These are phyloP conservation scores for Septoria linicola DNA, from an alignment of 2,329 filamentous ascomycete genomes.

Conservation along the genomic window DNA sequence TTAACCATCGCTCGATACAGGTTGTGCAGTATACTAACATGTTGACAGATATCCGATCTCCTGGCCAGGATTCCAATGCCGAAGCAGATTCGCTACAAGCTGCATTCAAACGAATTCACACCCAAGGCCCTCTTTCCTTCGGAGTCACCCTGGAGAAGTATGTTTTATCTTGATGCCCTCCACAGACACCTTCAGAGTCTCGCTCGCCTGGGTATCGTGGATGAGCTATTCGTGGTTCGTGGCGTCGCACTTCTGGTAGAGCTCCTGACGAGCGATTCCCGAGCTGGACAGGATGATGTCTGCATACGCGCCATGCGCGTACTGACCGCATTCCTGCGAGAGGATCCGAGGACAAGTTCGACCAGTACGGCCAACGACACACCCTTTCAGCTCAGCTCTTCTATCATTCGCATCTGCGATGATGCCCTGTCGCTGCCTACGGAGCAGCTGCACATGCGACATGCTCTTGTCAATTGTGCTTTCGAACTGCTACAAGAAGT, in stretches of 20 bases:
- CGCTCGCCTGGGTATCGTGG: conserved; percentile 31
- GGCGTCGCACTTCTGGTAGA: conserved; percentile 30
- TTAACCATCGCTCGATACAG: background rate
- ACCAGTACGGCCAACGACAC: conserved; percentile 26
- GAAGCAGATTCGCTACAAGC: conserved; percentile 45
- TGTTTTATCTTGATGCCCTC: conserved; percentile 71
- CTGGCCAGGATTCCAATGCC: conserved; percentile 57
- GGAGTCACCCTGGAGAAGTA: conserved; percentile 62
- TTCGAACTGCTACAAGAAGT: conserved; percentile 18
- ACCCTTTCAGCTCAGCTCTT: conserved; percentile 23
- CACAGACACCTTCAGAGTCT: conserved; percentile 55
- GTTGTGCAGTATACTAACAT: conserved; percentile 1
- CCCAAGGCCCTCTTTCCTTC: conserved; percentile 66
- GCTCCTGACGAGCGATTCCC: conserved; percentile 27
- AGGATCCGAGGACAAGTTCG: conserved; percentile 25
- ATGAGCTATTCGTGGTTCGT: conserved; percentile 32
- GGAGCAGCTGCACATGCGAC: conserved; percentile 4
- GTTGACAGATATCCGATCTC: conserved; percentile 61
- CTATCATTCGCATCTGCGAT: conserved; percentile 26
- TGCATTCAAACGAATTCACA: conserved; percentile 55
- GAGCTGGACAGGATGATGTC: conserved; percentile 13
- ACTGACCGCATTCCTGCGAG: conserved; percentile 32
- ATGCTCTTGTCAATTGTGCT: conserved; percentile 3
- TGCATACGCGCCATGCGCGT: conserved; percentile 21
- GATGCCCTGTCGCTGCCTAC: conserved; percentile 4